Conservation (phyloP, 139 green algal genomes). For the Pleodorina starrii region DNA sequence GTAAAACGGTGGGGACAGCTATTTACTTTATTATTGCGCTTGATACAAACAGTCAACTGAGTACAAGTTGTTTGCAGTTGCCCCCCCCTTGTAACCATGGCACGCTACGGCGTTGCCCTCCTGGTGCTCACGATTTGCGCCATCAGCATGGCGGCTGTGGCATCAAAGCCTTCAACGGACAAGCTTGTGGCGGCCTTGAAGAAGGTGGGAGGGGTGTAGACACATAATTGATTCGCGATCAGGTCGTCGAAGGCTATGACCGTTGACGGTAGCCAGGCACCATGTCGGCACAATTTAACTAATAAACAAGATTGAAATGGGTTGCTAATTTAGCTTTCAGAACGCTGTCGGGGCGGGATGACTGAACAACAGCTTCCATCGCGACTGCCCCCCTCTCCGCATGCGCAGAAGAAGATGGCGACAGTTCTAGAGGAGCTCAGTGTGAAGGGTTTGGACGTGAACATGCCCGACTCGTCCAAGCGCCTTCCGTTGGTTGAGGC, state of each 20-base stretch:
- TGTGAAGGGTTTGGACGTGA: conserved; percentile 37
- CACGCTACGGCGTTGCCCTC: neutral
- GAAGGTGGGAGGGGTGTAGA: neutral
- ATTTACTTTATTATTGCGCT: no score
- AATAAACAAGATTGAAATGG: no score
- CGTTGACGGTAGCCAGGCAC: no score
- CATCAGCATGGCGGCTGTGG: neutral
- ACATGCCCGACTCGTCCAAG: conserved; percentile 36
- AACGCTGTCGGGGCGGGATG: no score
- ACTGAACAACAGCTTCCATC: no score
- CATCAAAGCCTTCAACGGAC: neutral
- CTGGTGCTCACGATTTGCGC: neutral
- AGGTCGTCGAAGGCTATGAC: neutral
- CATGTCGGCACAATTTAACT: no score
- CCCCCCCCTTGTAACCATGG: no score
- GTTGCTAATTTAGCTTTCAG: no score
- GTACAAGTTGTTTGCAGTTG: no score
- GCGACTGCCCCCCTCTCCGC: no score
- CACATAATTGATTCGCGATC: neutral
- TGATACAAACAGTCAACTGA: no score
- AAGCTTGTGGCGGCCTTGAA: conserved; percentile 2
- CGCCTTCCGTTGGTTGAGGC: conserved; percentile 54
- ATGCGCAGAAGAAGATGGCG: conserved; percentile 43
- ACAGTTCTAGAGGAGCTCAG: conserved; percentile 41
- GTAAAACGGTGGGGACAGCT: no score